phyloP scores from a whole-genome alignment of 208 protist species.

The Herpetomonas tarakana region DNA sequence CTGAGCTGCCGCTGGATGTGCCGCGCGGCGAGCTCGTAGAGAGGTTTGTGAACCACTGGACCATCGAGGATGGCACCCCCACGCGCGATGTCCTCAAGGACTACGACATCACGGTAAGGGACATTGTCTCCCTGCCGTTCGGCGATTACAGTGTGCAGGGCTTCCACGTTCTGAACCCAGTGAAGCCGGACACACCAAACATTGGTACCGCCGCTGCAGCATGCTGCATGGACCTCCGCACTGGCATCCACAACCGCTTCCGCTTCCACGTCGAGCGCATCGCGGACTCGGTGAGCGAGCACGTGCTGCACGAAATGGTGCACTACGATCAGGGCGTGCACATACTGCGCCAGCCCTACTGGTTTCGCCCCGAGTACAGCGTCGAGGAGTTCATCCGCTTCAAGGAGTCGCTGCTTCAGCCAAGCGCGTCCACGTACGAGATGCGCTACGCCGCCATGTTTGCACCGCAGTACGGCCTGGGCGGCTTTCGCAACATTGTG shows the following conservation, averaged over 20 bases:
- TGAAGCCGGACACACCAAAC: constrained; percentile 74
- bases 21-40: constrained; percentile 40
- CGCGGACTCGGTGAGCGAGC: constrained; percentile 83
- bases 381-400: constrained; percentile 90
- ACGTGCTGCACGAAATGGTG: constrained; percentile 74
- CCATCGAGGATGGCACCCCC: constrained; percentile 53
- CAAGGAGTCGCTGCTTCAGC: constrained; percentile 85
- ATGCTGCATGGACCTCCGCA: constrained; percentile 86
- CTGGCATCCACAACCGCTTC: constrained; percentile 89
- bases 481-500: constrained; percentile 72
- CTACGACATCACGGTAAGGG: constrained; percentile 62
- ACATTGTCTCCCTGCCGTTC: constrained; percentile 72
- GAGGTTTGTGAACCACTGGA: constrained; percentile 72
- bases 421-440: constrained; percentile 77
- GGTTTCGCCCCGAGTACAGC: constrained; percentile 87
- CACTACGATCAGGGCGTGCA: constrained; percentile 84
- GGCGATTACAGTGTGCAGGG: constrained; percentile 85
- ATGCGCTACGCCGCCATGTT: constrained; percentile 81
- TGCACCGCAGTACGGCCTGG: constrained; percentile 56
- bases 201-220: constrained; percentile 75
- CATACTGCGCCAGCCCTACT: constrained; percentile 84
- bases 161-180: constrained; percentile 70
- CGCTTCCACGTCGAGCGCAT: constrained; percentile 89
- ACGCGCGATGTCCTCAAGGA: constrained; percentile 43
- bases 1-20: constrained; percentile 77